Evolutionary conservation across 2,329 filamentous ascomycete genomes (phyloP).

Genomic region (Colletotrichum nymphaeae): DNA sequence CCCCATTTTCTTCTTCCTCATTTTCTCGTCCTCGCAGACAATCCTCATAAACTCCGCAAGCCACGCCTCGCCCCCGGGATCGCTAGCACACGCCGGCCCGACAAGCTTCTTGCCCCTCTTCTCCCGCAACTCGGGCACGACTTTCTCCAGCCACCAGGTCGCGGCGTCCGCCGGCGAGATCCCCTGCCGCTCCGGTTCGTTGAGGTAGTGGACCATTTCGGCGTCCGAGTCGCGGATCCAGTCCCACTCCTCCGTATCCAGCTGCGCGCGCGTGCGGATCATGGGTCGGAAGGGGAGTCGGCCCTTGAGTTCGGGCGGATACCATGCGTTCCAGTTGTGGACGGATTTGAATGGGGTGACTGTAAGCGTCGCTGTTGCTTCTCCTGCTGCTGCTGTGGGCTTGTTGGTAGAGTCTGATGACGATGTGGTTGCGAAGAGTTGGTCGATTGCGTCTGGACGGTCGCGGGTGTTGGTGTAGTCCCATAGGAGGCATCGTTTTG

Average conservation of each 20-base stretch:
- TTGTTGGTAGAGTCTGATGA: neutral
- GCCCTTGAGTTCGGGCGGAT: conserved; percentile 47
- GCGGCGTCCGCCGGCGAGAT: conserved; percentile 49
- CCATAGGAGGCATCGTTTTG: conserved; percentile 54
- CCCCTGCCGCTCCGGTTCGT: conserved; percentile 55
- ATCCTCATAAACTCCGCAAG: conserved; percentile 52
- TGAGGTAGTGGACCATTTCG: conserved; percentile 56
- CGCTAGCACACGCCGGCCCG: conserved; percentile 51
- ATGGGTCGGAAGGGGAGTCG: conserved; percentile 54
- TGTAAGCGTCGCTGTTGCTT: neutral
- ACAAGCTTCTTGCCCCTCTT: conserved; percentile 45
- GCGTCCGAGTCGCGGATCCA: conserved; percentile 40
- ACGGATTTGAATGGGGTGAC: conserved; percentile 47
- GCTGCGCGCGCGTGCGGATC: conserved; percentile 51
- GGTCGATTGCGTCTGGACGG: conserved; percentile 47
- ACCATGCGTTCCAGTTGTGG: conserved; percentile 56
- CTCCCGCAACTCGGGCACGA: conserved; percentile 42
- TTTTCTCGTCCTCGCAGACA: conserved; percentile 40
- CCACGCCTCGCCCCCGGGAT: conserved; percentile 52
- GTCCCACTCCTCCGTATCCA: conserved; percentile 51
- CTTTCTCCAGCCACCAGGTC: conserved; percentile 49
- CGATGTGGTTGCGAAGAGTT: conserved; percentile 42
- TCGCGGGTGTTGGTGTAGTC: conserved; percentile 54
- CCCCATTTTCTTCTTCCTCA: conserved; percentile 37
- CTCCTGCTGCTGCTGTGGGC: neutral